A percentile compares a stretch with the other conserved stretches of the same genome.
phyloP scores from a whole-genome alignment of 441 rosid genomes.

The Geranium incanum region DNA sequence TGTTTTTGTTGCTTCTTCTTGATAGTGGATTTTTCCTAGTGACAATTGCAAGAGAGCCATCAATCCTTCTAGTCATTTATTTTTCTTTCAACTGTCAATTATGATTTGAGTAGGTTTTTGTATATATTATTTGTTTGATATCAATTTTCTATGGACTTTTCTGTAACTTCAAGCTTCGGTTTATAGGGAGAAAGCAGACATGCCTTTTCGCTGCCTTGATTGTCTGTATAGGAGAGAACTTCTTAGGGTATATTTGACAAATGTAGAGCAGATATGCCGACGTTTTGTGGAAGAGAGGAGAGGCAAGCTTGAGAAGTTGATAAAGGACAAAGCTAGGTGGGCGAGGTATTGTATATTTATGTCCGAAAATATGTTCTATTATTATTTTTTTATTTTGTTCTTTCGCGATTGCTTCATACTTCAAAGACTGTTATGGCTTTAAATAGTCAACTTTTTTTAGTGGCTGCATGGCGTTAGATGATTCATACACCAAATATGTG shows the following conservation, averaged over 20 bases:
- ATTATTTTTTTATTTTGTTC: neutral
- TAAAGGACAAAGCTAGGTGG: slow-evolving; percentile 89
- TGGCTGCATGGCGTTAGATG: neutral
- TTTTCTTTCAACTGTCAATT: neutral
- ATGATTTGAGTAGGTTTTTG: neutral
- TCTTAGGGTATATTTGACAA: slow-evolving; percentile 80
- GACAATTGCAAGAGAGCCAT: too few species aligned
- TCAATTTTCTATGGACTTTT: neutral
- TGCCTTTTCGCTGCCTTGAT: slow-evolving; percentile 94
- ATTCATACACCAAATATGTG: neutral
- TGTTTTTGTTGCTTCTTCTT: too few species aligned
- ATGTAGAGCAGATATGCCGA: slow-evolving; percentile 81
- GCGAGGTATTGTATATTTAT: slow-evolving; percentile 49
- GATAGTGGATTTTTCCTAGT: too few species aligned
- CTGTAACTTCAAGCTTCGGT: slow-evolving; percentile 15
- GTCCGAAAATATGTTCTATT: neutral
- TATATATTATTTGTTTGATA: neutral
- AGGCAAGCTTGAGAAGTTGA: slow-evolving; percentile 61
- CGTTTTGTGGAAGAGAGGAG: slow-evolving; percentile 88
- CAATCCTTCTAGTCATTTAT: neutral
- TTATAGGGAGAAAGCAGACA: slow-evolving; percentile 80
- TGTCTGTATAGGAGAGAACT: slow-evolving; percentile 90
- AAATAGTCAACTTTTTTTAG: neutral
- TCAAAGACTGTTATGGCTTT: neutral
- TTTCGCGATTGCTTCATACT: neutral